Evolutionary conservation across 768 basidiomycete species (phyloP).

Genomic region (Trametes cubensis): DNA sequence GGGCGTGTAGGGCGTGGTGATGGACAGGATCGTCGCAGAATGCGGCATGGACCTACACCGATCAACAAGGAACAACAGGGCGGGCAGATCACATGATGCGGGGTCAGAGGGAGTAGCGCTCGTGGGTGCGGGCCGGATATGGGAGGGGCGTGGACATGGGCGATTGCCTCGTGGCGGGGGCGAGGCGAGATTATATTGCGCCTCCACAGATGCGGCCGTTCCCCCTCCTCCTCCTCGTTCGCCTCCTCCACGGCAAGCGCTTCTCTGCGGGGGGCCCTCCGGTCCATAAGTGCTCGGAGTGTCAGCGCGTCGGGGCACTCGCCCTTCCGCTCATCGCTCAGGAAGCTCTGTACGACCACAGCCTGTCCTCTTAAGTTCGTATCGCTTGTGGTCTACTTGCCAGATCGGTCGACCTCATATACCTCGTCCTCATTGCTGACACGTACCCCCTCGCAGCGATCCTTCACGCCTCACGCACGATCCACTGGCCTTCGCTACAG

Average conservation of each 20-base stretch:
- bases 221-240: conserved; percentile 10
- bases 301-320: conserved; percentile 23
- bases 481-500: background rate
- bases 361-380: conserved; percentile 23
- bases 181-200: conserved; percentile 25
- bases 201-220: conserved; percentile 12
- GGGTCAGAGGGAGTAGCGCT: conserved; percentile 4
- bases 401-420: conserved; percentile 1
- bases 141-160: conserved; percentile 14
- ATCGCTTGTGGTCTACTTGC: conserved; percentile 3
- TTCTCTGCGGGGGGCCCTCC: conserved; percentile 27
- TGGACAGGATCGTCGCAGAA: conserved; percentile 1
- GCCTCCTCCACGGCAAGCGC: conserved; percentile 23
- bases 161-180: conserved; percentile 27
- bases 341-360: conserved; percentile 5
- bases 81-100: conserved; percentile 16
- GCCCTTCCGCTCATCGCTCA: conserved; percentile 13
- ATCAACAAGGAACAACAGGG: conserved; percentile 21
- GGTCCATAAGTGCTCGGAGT: conserved; percentile 30
- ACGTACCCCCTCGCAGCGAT: conserved; percentile 11
- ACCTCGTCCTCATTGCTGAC: conserved; percentile 7
- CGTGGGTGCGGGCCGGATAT: conserved; percentile 17
- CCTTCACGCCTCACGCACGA: conserved; percentile 9
- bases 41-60: conserved; percentile 24
- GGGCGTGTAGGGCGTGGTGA: background rate